A percentile compares a stretch with the other conserved stretches of the same genome.
Evolutionary conservation across 495 filamentous ascomycete genomes (phyloP).

Genomic region (Tirmania nivea): DNA sequence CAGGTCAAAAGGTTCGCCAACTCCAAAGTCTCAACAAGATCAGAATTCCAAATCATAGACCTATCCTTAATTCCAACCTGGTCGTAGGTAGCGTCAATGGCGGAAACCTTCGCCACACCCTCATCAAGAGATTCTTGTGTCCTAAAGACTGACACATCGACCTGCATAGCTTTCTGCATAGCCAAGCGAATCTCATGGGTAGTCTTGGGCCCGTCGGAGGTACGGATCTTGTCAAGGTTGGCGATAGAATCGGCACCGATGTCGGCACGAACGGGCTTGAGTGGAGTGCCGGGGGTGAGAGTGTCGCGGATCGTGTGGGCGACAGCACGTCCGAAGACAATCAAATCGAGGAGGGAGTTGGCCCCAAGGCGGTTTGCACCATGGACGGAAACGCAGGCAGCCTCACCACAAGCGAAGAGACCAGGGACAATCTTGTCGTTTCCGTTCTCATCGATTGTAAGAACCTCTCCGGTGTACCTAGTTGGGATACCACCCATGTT

Average conservation of each 20-base stretch:
- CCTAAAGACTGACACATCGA: conserved; percentile 90
- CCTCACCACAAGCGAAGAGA: conserved; percentile 90
- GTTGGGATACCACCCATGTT: conserved; percentile 99
- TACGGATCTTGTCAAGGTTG: conserved; percentile 69
- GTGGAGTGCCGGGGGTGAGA: conserved; percentile 54
- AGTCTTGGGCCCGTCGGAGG: conserved; percentile 58
- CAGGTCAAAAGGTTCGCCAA: conserved; percentile 83
- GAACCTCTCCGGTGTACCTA: conserved; percentile 85
- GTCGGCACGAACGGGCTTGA: conserved; percentile 54
- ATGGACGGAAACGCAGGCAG: conserved; percentile 91
- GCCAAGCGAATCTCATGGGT: conserved; percentile 69
- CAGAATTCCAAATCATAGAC: conserved; percentile 99
- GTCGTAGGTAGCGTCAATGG: conserved; percentile 57
- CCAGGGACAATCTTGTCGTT: conserved; percentile 86
- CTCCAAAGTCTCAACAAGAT: conserved; percentile 87
- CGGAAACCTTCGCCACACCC: conserved; percentile 56
- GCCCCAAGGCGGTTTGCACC: conserved; percentile 93
- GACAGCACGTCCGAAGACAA: conserved; percentile 92
- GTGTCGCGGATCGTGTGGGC: conserved; percentile 89
- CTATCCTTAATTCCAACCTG: conserved; percentile 88
- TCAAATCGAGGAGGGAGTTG: conserved; percentile 90
- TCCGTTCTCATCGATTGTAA: conserved; percentile 60
- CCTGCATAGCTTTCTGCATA: conserved; percentile 98
- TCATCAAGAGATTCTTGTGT: conserved; percentile 77
- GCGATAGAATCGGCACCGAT: conserved; percentile 70